These are phyloP conservation scores for Orobanche coerulescens DNA, from an alignment of 257 asterid genomes.

Conservation along the genomic window DNA sequence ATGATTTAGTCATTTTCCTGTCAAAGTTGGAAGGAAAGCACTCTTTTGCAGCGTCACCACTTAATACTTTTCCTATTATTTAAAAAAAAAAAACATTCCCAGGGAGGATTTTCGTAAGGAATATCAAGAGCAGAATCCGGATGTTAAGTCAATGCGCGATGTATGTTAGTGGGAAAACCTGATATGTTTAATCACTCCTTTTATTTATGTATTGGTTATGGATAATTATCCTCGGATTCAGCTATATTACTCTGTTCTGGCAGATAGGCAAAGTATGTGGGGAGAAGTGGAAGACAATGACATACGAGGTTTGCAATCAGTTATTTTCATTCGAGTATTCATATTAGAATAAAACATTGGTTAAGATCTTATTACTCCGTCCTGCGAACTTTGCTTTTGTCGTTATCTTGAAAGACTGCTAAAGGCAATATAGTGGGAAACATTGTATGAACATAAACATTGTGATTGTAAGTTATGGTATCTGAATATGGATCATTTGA, in stretches of 20 bases:
- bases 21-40: not conserved
- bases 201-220: not conserved
- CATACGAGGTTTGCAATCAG: slow-evolving; percentile 56
- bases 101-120: slow-evolving; percentile 98
- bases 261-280: slow-evolving; percentile 98
- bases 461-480: too few relatives aligned
- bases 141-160: slow-evolving; percentile 83
- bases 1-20: not conserved
- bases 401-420: not conserved
- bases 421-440: not conserved
- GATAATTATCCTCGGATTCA: slow-evolving; percentile 12
- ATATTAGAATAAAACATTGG: not conserved
- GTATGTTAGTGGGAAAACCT: slow-evolving; percentile 33
- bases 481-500: too few relatives aligned
- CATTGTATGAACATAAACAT: too few relatives aligned
- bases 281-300: slow-evolving; percentile 91
- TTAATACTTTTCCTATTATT: not conserved
- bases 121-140: slow-evolving; percentile 75
- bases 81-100: slow-evolving; percentile 23
- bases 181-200: not conserved
- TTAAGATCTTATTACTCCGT: not conserved
- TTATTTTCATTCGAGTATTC: not conserved
- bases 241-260: slow-evolving; percentile 16
- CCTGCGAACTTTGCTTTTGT: not conserved
- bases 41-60: not conserved